Base-by-base conservation (phyloP, 257 asterid species). In the Solanum etuberosum region DNA sequence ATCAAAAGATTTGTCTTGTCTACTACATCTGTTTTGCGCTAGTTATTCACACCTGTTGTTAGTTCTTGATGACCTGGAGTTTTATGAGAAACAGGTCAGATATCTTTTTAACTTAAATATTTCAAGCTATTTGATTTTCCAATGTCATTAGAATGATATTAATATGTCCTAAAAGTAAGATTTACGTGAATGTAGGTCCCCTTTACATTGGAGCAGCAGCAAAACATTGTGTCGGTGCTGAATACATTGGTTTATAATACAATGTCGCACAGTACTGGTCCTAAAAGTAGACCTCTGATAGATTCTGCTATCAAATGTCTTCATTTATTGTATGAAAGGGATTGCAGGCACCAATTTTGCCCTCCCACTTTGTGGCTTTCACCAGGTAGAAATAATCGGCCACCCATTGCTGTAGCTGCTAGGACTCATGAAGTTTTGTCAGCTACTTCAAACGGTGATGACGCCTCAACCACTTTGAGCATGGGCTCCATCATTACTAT, bases 291-390 rank as follows among this genome's bases (percentile, higher is more conserved):
- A 90, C 90, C 92, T 91, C 91, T 95, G 72, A 89, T 92, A 89
- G 97, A 93, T 90, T 93, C 96, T 93, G 95, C 99, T 43, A 89
- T 96, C 88, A 93, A 93, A 86, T 97, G 98, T 93, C 95, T 97
- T 91, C 98, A 97, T 92, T 90, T 97, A 90, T 90, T 97, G 51
- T 95, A 94, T 86, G 98, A 97, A 94, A 94, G 99, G 92, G 97
- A 97, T 88, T 95, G 98, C 89, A 90, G 99, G 93, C 97, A 92
- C 91, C 93, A 91, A 87, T 97, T 94, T 88, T 97, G 99, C 86
- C 96, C 95, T 91, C 95, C 98, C 82, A 91, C 93, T 76, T 90
- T 97, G 91, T 97, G 99, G 99, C 94, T 97, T 87, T 94, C 99
- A 70, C 99, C 99, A 61, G 98, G 96, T 89, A 95, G 93, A 90